Evolutionary conservation across 2,329 filamentous ascomycete species (phyloP).

Genomic region (Coleophoma crateriformis): DNA sequence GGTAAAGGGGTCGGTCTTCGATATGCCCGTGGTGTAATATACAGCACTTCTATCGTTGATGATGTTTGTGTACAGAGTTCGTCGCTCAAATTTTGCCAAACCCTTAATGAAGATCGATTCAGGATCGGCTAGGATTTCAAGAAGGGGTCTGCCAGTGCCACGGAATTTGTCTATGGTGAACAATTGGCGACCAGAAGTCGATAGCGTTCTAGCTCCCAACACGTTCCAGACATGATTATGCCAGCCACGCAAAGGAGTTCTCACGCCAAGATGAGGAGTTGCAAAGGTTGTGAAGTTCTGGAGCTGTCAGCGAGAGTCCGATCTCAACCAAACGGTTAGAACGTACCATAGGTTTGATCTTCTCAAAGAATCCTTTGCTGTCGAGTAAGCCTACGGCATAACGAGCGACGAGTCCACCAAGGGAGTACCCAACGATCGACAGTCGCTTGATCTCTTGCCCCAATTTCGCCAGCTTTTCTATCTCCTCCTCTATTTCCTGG

Average conservation of each 20-base stretch:
- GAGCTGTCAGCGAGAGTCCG: not conserved
- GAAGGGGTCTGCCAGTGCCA: slow-evolving; percentile 72
- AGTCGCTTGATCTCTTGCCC: slow-evolving; percentile 75
- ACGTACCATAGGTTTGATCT: slow-evolving; percentile 68
- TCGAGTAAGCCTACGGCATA: slow-evolving; percentile 84
- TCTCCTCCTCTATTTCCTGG: slow-evolving; percentile 59
- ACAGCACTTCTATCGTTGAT: slow-evolving; percentile 78
- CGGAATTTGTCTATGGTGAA: slow-evolving; percentile 85
- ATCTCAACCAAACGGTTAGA: not conserved
- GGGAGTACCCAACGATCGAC: slow-evolving; percentile 83
- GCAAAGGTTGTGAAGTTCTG: slow-evolving; percentile 93
- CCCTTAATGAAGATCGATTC: slow-evolving; percentile 81
- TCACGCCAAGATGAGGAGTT: slow-evolving; percentile 74
- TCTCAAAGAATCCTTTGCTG: slow-evolving; percentile 73
- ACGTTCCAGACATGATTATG: slow-evolving; percentile 71
- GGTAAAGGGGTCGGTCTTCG: slow-evolving; percentile 71
- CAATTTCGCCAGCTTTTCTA: slow-evolving; percentile 47
- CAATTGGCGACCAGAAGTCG: slow-evolving; percentile 77
- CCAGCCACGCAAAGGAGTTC: slow-evolving; percentile 62
- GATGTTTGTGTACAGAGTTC: slow-evolving; percentile 79
- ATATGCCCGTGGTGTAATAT: slow-evolving; percentile 78
- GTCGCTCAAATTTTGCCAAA: slow-evolving; percentile 68
- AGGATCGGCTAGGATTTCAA: slow-evolving; percentile 76
- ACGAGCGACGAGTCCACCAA: slow-evolving; percentile 80
- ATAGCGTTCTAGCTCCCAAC: slow-evolving; percentile 76